phyloP scores from a whole-genome alignment of 2,329 filamentous ascomycete genomes.

The Aurifilum marmelostoma region DNA sequence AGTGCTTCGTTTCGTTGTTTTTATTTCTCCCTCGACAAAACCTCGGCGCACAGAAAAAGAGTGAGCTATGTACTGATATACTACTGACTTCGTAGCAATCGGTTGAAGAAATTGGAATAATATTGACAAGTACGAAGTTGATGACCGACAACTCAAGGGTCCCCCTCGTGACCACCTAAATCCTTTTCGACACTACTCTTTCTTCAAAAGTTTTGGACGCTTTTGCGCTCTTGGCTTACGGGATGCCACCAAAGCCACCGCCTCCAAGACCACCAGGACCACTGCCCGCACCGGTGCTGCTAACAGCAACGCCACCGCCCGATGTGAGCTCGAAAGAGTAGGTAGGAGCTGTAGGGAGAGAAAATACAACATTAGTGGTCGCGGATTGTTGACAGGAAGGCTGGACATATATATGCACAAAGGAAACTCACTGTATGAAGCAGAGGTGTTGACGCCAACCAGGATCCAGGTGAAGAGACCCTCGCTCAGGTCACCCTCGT shows the following conservation, averaged over 20 bases:
- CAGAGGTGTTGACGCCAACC: slow-evolving; percentile 49
- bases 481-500: slow-evolving; percentile 46
- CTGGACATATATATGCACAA: too few relatives aligned
- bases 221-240: background rate
- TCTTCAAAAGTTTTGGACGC: background rate
- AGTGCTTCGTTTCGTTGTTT: background rate
- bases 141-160: background rate
- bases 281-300: background rate
- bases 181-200: background rate
- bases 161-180: background rate
- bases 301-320: slow-evolving; percentile 15
- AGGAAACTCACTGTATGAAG: slow-evolving; percentile 32
- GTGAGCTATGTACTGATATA: slow-evolving; percentile 7
- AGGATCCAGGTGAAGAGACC: slow-evolving; percentile 57
- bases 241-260: background rate
- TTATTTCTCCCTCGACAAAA: background rate
- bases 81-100: background rate
- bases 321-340: slow-evolving; percentile 21
- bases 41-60: background rate
- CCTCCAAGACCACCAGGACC: background rate
- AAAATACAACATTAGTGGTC: too few relatives aligned
- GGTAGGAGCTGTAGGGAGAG: slow-evolving; percentile 11
- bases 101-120: background rate
- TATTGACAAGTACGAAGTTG: background rate
- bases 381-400: too few relatives aligned